Conservation (phyloP, 2,329 filamentous ascomycete genomes). For the Fusarium sp. region DNA sequence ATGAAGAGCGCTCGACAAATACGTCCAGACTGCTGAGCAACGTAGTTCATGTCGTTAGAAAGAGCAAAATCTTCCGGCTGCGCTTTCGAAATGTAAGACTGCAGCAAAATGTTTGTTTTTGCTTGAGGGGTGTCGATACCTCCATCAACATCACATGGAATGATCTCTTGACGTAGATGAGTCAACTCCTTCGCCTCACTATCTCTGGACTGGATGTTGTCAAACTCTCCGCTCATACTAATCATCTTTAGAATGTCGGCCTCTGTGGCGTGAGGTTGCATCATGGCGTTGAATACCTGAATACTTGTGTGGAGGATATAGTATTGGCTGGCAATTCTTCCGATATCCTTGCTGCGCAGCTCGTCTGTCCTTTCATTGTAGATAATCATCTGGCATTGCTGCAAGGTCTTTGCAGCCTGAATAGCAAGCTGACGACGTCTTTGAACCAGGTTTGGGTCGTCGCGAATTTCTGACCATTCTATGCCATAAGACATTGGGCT, state of each 20-base stretch:
- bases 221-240: constrained; percentile 96
- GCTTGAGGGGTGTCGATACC: constrained; percentile 76
- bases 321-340: constrained; percentile 95
- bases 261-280: constrained; percentile 85
- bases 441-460: constrained; percentile 89
- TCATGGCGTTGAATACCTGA: constrained; percentile 95
- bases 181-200: constrained; percentile 89
- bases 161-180: constrained; percentile 73
- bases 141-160: constrained; percentile 83
- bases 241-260: constrained; percentile 96
- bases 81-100: constrained; percentile 90
- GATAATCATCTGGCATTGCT: constrained; percentile 98
- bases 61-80: constrained; percentile 94
- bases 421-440: constrained; percentile 86
- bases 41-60: constrained; percentile 90
- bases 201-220: constrained; percentile 94
- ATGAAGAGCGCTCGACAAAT: constrained; percentile 97
- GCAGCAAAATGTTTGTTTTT: constrained; percentile 95
- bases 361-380: constrained; percentile 96
- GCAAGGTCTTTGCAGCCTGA: constrained; percentile 85
- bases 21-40: constrained; percentile 92
- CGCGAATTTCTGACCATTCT: constrained; percentile 87
- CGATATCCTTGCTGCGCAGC: constrained; percentile 91
- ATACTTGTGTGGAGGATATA: constrained; percentile 95
- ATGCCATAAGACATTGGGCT: constrained; percentile 95